Percentiles rank a stretch among this genome's conserved stretches.
phyloP scores from a whole-genome alignment of 805 yeast species.

The Saturnispora sekii region DNA sequence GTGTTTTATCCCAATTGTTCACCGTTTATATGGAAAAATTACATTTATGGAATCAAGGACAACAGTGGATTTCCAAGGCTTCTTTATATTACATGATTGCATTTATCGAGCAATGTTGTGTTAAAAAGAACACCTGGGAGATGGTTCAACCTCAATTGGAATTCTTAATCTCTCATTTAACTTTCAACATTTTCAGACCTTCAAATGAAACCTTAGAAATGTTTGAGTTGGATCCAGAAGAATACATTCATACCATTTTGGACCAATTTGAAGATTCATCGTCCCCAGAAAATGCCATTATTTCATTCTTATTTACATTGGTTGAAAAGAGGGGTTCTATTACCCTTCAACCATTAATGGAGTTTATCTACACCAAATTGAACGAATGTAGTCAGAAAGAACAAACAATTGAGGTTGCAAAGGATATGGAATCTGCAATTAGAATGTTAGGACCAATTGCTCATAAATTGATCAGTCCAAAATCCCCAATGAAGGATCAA shows the following conservation, averaged over 20 bases:
- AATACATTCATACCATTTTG: conserved; percentile 72
- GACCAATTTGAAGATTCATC: conserved; percentile 51
- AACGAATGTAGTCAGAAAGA: conserved; percentile 25
- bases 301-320: conserved; percentile 60
- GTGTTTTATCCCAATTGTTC: conserved; percentile 67
- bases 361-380: conserved; percentile 47
- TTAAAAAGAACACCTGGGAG: conserved; percentile 54
- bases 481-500: conserved; percentile 49
- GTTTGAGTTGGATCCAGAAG: conserved; percentile 85
- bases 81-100: conserved; percentile 55
- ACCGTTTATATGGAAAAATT: conserved; percentile 54
- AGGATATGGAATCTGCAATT: conserved; percentile 68
- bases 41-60: conserved; percentile 59
- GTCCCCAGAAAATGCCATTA: conserved; percentile 74
- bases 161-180: conserved; percentile 56
- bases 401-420: conserved; percentile 43
- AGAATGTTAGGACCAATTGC: conserved; percentile 70
- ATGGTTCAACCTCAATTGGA: conserved; percentile 61
- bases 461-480: conserved; percentile 42
- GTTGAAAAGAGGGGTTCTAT: conserved; percentile 55
- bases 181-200: conserved; percentile 74
- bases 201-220: conserved; percentile 59
- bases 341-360: conserved; percentile 50
- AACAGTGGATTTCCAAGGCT: conserved; percentile 61
- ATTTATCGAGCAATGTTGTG: conserved; percentile 54